phyloP scores from a whole-genome alignment of 2,329 filamentous ascomycete genomes.

The Cladosporium sp. region DNA sequence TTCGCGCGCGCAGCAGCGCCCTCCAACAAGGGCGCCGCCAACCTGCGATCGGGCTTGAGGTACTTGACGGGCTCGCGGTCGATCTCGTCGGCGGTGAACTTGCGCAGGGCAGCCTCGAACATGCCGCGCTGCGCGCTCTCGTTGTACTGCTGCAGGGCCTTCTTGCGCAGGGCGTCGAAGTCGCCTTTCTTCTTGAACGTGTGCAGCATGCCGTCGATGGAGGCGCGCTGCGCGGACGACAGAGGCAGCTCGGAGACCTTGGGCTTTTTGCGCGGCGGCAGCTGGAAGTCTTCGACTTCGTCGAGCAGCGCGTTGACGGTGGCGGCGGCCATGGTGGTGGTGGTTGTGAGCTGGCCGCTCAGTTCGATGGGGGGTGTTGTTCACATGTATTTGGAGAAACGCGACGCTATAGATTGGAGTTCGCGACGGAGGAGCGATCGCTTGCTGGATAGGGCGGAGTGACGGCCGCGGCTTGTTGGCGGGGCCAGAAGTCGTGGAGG shows the following conservation, averaged over 20 bases:
- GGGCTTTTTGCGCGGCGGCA: constrained; percentile 49
- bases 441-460: too few species aligned
- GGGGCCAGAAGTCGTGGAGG: too few species aligned
- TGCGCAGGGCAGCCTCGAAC: constrained; percentile 29
- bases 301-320: constrained; percentile 16
- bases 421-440: too few species aligned
- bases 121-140: constrained; percentile 49
- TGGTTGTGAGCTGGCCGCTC: not conserved
- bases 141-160: constrained; percentile 63
- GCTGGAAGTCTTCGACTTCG: constrained; percentile 23
- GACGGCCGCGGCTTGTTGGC: too few species aligned
- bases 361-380: too few species aligned
- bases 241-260: constrained; percentile 71
- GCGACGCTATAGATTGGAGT: not conserved
- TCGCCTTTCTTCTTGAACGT: constrained; percentile 82
- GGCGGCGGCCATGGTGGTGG: constrained; percentile 15
- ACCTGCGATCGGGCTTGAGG: constrained; percentile 65
- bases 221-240: constrained; percentile 63
- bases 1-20: constrained; percentile 70
- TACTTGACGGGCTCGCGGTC: constrained; percentile 64
- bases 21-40: constrained; percentile 69
- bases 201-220: constrained; percentile 70
- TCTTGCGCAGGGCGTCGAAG: constrained; percentile 71
- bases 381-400: not conserved
- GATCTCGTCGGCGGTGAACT: constrained; percentile 65